Conservation (phyloP, 2,329 filamentous ascomycete species). For the Plectosphaerella sp. region DNA sequence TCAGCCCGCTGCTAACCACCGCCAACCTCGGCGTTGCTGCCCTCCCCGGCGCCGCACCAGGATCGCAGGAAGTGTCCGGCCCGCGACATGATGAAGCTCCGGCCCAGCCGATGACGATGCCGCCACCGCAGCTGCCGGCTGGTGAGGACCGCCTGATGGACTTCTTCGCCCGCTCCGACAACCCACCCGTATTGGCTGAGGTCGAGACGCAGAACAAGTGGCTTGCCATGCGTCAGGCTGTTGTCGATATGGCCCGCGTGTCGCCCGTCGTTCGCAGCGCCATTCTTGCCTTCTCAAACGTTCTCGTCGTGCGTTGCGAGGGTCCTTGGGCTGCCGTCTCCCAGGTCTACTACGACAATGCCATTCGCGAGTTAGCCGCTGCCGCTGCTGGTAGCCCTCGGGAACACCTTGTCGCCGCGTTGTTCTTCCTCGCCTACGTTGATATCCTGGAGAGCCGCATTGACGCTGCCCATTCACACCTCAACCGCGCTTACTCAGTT, state of each 20-base stretch:
- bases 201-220: conserved; percentile 48
- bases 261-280: conserved; percentile 42
- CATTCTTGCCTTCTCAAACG: conserved; percentile 46
- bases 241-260: conserved; percentile 39
- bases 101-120: neutral
- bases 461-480: conserved; percentile 40
- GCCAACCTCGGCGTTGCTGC: neutral
- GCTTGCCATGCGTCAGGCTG: conserved; percentile 40
- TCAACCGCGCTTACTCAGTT: conserved; percentile 40
- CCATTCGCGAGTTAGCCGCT: conserved; percentile 24
- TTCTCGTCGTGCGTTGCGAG: conserved; percentile 31
- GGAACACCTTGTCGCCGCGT: conserved; percentile 40
- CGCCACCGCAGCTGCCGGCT: conserved; percentile 11
- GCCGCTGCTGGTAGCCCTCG: conserved; percentile 17
- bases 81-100: neutral
- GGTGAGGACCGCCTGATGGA: conserved; percentile 28
- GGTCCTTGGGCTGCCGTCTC: conserved; percentile 24
- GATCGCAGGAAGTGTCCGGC: neutral
- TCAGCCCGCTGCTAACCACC: conserved; percentile 8
- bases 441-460: conserved; percentile 39
- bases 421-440: conserved; percentile 50
- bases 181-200: conserved; percentile 45
- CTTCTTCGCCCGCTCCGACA: conserved; percentile 42
- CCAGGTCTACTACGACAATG: conserved; percentile 29
- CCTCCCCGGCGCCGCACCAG: neutral